Percentiles rank a stretch among this genome's conserved stretches.
Evolutionary conservation across 352 stramenopile genomes (phyloP).

Genomic region (Globisporangium mamillatum): DNA sequence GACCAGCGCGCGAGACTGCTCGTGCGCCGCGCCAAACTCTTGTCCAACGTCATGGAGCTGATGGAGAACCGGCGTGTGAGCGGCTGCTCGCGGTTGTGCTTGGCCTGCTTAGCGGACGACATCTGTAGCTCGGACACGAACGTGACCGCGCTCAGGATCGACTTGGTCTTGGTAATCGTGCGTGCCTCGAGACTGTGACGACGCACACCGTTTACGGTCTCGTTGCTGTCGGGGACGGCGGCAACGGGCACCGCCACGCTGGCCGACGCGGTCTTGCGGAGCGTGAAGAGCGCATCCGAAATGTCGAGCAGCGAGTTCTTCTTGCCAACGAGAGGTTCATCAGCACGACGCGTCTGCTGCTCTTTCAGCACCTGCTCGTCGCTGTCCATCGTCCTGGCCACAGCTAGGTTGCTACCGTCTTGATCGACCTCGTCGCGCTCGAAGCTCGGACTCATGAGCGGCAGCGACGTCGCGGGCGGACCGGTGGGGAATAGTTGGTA

Average conservation of each 20-base stretch:
- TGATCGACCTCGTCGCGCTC: neutral
- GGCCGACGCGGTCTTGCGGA: neutral
- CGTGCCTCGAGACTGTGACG: conserved; percentile 10
- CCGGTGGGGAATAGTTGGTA: conserved; percentile 14
- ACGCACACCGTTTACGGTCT: conserved; percentile 2
- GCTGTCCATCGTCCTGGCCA: neutral
- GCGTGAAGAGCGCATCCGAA: neutral
- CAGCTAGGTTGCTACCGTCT: neutral
- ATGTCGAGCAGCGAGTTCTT: neutral
- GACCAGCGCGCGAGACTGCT: conserved; percentile 15
- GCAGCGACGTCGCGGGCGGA: conserved; percentile 7
- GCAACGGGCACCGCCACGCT: neutral
- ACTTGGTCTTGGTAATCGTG: conserved; percentile 20
- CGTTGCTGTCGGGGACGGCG: neutral
- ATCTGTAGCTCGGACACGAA: conserved; percentile 15
- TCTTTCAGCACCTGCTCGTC: neutral
- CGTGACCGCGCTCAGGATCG: conserved; percentile 14
- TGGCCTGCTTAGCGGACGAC: conserved; percentile 12
- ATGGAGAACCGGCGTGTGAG: conserved; percentile 40
- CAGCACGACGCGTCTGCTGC: neutral
- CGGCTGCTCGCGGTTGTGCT: conserved; percentile 23
- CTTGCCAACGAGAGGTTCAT: neutral
- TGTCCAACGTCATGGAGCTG: conserved; percentile 22
- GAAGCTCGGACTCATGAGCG: conserved; percentile 1
- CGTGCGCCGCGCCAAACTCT: conserved; percentile 2